A percentile compares a stretch with the other conserved stretches of the same genome.
phyloP scores from a whole-genome alignment of 768 basidiomycete species.

The Tulasnella sp. region DNA sequence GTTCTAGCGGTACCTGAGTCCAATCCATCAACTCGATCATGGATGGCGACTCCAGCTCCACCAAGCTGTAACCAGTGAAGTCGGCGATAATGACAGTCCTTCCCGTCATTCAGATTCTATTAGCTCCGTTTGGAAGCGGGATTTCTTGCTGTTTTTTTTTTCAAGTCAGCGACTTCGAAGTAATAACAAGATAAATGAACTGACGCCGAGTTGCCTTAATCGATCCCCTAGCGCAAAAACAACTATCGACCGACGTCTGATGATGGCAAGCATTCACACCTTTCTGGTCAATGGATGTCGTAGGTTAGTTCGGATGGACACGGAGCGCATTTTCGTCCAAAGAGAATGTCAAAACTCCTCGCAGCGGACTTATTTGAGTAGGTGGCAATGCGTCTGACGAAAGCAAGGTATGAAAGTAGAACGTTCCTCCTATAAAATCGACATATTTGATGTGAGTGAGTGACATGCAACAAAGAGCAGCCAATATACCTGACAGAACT shows the following conservation, averaged over 20 bases:
- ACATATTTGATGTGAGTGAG: too few relatives aligned
- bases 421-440: constrained; percentile 29
- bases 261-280: constrained; percentile 47
- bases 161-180: too few relatives aligned
- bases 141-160: too few relatives aligned
- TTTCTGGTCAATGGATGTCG: constrained; percentile 28
- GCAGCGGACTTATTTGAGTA: constrained; percentile 54
- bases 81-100: constrained; percentile 63
- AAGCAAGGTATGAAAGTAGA: constrained; percentile 73
- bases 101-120: constrained; percentile 49
- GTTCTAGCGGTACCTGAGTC: constrained; percentile 42
- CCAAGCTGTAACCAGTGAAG: constrained; percentile 55
- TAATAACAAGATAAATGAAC: too few relatives aligned
- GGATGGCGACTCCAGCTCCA: constrained; percentile 59
- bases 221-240: constrained; percentile 55
- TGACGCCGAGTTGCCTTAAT: constrained; percentile 37
- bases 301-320: background rate
- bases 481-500: constrained; percentile 58
- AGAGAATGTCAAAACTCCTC: constrained; percentile 66
- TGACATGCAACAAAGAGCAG: background rate
- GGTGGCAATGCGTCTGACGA: constrained; percentile 57
- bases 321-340: constrained; percentile 49
- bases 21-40: constrained; percentile 65
- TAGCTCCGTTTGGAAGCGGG: constrained; percentile 29
- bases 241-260: constrained; percentile 52